Evolutionary conservation across 257 asterid species (phyloP).

Genomic region (Nicotiana attenuata): DNA sequence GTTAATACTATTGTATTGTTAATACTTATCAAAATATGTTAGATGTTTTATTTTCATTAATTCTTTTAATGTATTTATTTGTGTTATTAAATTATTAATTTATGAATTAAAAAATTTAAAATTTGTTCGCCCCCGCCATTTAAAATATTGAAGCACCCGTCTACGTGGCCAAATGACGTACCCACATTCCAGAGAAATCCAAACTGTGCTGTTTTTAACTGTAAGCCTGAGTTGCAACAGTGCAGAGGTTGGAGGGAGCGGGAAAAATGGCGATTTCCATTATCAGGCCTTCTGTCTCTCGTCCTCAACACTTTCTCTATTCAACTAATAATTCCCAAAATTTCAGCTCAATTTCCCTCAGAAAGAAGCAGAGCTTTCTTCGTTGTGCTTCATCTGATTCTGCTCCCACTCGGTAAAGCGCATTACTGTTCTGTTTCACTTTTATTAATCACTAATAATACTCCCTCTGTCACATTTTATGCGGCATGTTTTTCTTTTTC

Average conservation of each 20-base stretch:
- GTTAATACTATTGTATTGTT: too few species aligned
- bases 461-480: too few species aligned
- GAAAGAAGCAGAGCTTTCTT: conserved; percentile 17
- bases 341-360: not conserved
- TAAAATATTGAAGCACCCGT: too few species aligned
- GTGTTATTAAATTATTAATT: too few species aligned
- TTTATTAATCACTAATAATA: too few species aligned
- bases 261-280: conserved; percentile 53
- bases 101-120: too few species aligned
- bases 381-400: conserved; percentile 31
- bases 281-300: conserved; percentile 25
- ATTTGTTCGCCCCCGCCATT: too few species aligned
- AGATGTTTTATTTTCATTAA: too few species aligned
- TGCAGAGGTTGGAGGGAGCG: not conserved
- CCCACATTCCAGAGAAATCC: conserved; percentile 10
- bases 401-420: conserved; percentile 15
- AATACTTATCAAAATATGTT: too few species aligned
- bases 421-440: too few species aligned
- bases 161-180: conserved; percentile 18
- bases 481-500: too few species aligned
- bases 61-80: too few species aligned
- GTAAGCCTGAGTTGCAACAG: not conserved
- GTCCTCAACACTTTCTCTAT: not conserved
- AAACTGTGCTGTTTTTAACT: not conserved
- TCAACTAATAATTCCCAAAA: not conserved